Base-by-base conservation (phyloP, 441 rosid genomes). In the Manihot esculenta region DNA sequence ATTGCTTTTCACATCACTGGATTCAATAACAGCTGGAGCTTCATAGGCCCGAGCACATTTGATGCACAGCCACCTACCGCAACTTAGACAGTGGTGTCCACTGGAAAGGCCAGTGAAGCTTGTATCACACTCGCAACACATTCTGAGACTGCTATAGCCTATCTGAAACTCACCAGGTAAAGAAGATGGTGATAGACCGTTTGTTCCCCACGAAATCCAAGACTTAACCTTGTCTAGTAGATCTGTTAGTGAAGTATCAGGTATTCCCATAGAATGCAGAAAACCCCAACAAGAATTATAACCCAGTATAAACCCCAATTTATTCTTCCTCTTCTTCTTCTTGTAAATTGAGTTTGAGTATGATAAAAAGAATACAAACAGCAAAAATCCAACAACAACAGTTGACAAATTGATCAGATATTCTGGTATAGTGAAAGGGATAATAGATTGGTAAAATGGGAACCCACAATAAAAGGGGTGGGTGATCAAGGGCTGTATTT, bases 161-260 rank as follows among this genome's bases (percentile, higher is more conserved):
- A 89, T 92, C 70, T 51, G 69, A 66, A 86, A 80, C 63, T 70
- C 79, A 53, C 59, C 42, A 56, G 81, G 74, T 27, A 78, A 81
- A 75, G 35, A 66, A 30, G 81, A 67, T 20, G 71, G 21, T 49
- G 76, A 78, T 74, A 82, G 76, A 85, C 86, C 92, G 38, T 88
- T 87, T 72, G 76, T 77, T 70, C 82, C 87, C 79, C 72, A 78
- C 74, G 95, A 83, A 77, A 93, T 75, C 97, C 91, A 91, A 85
- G 88, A 83, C 91, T 87, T 79, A 74, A 88, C 82, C 75, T 87
- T 89, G 15, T 78, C 80, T 78, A 87, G 66, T 69, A 91, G 95
- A 88, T 95, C 90, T 85, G 76, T 75, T 84, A 79, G 78, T 64
- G 88, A 87, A 79, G 76, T 81, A 88, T 87, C 91, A 68, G 88